phyloP scores from a whole-genome alignment of 1,139 yeast genomes.

The Taphrina wiesneri region DNA sequence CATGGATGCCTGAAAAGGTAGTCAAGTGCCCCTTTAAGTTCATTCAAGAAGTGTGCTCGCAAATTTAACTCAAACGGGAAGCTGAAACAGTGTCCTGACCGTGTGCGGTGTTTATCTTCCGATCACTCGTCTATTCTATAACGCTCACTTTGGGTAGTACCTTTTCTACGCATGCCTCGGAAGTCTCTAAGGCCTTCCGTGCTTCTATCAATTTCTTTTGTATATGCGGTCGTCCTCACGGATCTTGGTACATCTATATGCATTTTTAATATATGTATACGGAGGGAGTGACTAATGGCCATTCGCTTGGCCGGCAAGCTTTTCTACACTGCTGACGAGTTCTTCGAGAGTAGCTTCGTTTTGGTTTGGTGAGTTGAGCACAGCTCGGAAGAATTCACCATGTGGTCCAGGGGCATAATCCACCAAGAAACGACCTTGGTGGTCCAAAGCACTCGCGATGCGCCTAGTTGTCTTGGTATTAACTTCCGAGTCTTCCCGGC shows the following conservation, averaged over 20 bases:
- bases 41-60: background rate
- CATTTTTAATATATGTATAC: background rate
- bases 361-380: constrained; percentile 68
- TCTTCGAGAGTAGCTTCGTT: constrained; percentile 50
- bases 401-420: constrained; percentile 79
- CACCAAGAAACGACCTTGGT: constrained; percentile 64
- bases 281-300: background rate
- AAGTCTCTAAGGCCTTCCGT: background rate
- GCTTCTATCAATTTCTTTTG: background rate
- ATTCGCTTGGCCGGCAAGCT: constrained; percentile 32
- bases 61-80: background rate
- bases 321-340: constrained; percentile 47
- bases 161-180: background rate
- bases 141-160: background rate
- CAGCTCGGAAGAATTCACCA: constrained; percentile 85
- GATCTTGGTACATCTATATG: background rate
- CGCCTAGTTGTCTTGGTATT: constrained; percentile 61
- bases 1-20: background rate
- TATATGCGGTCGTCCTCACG: background rate
- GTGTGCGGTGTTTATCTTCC: background rate
- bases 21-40: background rate
- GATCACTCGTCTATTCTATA: background rate
- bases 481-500: constrained; percentile 39
- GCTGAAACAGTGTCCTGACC: background rate
- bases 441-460: constrained; percentile 65